Evolutionary conservation across 2,329 filamentous ascomycete genomes (phyloP).

Genomic region (Venturia pyrina): DNA sequence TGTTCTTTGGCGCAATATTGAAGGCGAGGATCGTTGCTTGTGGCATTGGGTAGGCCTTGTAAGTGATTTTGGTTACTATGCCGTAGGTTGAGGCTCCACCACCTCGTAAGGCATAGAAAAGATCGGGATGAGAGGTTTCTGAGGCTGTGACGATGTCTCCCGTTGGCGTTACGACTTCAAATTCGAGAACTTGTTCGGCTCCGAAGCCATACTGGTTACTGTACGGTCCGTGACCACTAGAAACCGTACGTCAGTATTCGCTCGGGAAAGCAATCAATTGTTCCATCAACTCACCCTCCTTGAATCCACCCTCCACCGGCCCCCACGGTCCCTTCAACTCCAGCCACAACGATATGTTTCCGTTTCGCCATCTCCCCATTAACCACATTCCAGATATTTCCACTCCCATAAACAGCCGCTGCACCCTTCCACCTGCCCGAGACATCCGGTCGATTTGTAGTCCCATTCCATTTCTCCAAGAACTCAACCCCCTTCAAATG

Average conservation of each 20-base stretch:
- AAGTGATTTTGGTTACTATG: constrained; percentile 26
- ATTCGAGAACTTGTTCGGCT: constrained; percentile 36
- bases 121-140: constrained; percentile 24
- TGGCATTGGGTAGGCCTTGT: constrained; percentile 21
- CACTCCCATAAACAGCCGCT: neutral
- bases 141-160: constrained; percentile 27
- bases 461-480: constrained; percentile 4
- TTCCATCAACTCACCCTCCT: constrained; percentile 7
- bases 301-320: constrained; percentile 18
- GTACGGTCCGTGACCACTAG: constrained; percentile 32
- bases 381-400: neutral
- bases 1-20: neutral
- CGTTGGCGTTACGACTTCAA: constrained; percentile 30
- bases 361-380: neutral
- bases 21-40: neutral
- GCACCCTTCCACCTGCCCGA: constrained; percentile 7
- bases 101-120: constrained; percentile 32
- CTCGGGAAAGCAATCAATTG: too few species aligned
- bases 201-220: constrained; percentile 32
- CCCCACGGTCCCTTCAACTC: constrained; percentile 15
- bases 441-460: neutral
- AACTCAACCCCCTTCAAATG: constrained; percentile 10
- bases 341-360: constrained; percentile 6
- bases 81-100: constrained; percentile 28
- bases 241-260: neutral